phyloP scores from a whole-genome alignment of 2,329 filamentous ascomycete species.

The Pochonia chlamydosporia region DNA sequence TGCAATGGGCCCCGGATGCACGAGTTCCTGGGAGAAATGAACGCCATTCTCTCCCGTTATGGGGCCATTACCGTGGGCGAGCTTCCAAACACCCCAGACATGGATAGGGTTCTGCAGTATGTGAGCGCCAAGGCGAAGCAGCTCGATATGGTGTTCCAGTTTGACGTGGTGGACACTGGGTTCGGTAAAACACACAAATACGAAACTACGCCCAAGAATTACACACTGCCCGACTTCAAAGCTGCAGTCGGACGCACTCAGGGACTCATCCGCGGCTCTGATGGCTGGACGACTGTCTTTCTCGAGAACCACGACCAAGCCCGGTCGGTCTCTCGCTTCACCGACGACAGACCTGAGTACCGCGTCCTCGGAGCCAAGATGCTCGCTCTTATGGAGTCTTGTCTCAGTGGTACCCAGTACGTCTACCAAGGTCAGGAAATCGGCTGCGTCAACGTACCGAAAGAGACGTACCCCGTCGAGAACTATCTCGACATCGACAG shows the following conservation, averaged over 20 bases:
- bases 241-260: slow-evolving; percentile 43
- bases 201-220: slow-evolving; percentile 40
- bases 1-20: slow-evolving; percentile 65
- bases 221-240: slow-evolving; percentile 43
- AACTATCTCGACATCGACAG: slow-evolving; percentile 45
- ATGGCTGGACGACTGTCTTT: slow-evolving; percentile 59
- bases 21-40: slow-evolving; percentile 63
- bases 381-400: slow-evolving; percentile 47
- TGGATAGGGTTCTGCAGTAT: slow-evolving; percentile 51
- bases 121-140: slow-evolving; percentile 53
- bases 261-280: slow-evolving; percentile 43
- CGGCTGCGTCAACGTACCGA: slow-evolving; percentile 56
- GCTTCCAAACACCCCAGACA: slow-evolving; percentile 56
- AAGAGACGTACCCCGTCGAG: slow-evolving; percentile 51
- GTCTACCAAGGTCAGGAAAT: slow-evolving; percentile 65
- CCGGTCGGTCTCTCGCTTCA: slow-evolving; percentile 50
- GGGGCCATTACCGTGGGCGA: slow-evolving; percentile 68
- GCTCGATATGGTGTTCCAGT: slow-evolving; percentile 66
- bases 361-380: slow-evolving; percentile 50
- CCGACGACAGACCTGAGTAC: slow-evolving; percentile 41
- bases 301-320: slow-evolving; percentile 62
- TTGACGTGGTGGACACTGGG: slow-evolving; percentile 58
- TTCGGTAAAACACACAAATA: slow-evolving; percentile 45
- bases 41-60: slow-evolving; percentile 52
- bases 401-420: slow-evolving; percentile 55